Base-by-base conservation (phyloP, 768 basidiomycete genomes). In the Tremella fuciformis region DNA sequence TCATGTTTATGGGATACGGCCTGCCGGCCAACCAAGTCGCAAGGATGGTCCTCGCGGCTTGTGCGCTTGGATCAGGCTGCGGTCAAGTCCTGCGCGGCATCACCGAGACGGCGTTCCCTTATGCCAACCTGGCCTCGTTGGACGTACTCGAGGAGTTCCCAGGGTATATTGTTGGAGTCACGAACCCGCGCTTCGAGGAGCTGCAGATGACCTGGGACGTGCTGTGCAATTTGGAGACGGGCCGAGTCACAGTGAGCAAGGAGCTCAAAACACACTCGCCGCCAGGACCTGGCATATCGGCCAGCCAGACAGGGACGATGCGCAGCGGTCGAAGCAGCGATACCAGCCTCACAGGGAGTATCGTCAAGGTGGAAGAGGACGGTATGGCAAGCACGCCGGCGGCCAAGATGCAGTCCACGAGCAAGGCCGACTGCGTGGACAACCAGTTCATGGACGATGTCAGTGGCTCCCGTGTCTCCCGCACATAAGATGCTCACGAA, bases 131-230 rank as follows among this genome's bases (percentile, higher is more conserved):
- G 65, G 86, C 76, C 81, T 64, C 77, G 56, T 81, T 88, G 57
- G 92, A 94, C 64, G 89, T 93, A 69, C 88, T 93, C 83, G 88
- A 93, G 77, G 79, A 79, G 87, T 82, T 44, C 39, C 86, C 88
- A 3, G 94, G 90, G 13, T 99, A 87, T 72, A 92, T 99, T 53
- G 96, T 93, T 9, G 96, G 96, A 1, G 94, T 98, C 2, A 93
- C 90, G 0, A 99, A 99, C 69, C 96, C 93, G 1, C 91, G 97
- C 47, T 97, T 97, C 77, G 91, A 94, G 69, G 81, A 87, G 1
- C 83, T 87, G 0, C 84, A 86, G 0, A 82, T 84, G 13, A 73
- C 75, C 24, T 99, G 96, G 96, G 96, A 99, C 76, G 80, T 99
- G 8, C 80, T 97, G 40, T 88, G 94, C 75, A 91, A 98, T 72